Conservation (phyloP, 2,329 filamentous ascomycete species). For the Arachnomyces sp. region DNA sequence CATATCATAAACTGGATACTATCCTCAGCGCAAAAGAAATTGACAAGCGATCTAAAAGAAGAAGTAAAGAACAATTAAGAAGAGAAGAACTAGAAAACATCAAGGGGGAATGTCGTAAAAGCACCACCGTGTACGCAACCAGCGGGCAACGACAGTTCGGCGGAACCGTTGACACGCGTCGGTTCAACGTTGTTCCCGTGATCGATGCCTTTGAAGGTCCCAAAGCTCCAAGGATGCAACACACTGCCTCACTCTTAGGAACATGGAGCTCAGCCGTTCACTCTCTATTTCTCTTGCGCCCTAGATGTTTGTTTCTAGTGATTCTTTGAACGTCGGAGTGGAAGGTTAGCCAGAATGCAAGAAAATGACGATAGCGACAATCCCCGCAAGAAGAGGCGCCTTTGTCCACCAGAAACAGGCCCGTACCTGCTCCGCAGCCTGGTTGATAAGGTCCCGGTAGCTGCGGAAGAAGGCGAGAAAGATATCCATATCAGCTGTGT, state of each 20-base stretch:
- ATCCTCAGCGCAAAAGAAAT: background rate
- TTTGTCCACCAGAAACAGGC: constrained; percentile 33
- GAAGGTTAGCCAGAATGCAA: background rate
- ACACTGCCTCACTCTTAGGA: no score
- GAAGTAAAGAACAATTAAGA: background rate
- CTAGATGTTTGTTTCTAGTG: no score
- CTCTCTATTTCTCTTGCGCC: background rate
- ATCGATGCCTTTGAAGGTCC: background rate
- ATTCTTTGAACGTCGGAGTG: background rate
- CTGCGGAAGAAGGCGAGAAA: constrained; percentile 28
- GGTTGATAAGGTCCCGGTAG: constrained; percentile 35
- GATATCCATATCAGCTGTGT: constrained; percentile 53
- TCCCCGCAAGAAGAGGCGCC: constrained; percentile 39
- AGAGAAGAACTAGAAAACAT: no score
- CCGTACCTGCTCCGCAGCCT: constrained; percentile 37
- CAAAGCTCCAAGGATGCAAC: background rate
- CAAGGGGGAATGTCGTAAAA: no score
- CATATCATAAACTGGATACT: constrained; percentile 21
- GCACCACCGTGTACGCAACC: no score
- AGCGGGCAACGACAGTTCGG: background rate
- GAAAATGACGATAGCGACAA: constrained; percentile 31
- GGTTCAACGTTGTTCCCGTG: constrained; percentile 9
- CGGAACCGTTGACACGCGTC: background rate
- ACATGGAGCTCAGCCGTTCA: background rate
- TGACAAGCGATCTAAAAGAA: background rate